phyloP scores from a whole-genome alignment of 306 rosid species.

The Trifolium dubium region DNA sequence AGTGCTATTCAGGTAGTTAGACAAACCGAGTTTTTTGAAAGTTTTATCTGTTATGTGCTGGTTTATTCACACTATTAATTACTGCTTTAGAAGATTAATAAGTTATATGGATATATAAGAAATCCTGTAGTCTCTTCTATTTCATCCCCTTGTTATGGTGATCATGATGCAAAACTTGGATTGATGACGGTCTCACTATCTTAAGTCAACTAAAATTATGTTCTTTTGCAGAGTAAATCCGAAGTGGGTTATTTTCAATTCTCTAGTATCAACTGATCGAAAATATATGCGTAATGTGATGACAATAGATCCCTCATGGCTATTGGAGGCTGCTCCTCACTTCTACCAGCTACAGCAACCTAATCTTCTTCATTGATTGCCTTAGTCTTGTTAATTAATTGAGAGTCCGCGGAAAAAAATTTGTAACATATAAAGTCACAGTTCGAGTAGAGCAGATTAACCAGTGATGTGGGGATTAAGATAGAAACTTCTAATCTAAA shows the following conservation, averaged over 20 bases:
- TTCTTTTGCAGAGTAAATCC: constrained; percentile 83
- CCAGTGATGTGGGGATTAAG: constrained; percentile 22
- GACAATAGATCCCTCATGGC: constrained; percentile 79
- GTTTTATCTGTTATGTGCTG: constrained; percentile 10
- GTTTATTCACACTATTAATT: constrained; percentile 13
- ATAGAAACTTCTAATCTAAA: background rate
- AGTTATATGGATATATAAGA: constrained; percentile 7
- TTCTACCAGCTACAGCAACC: constrained; percentile 72
- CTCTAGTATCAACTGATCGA: constrained; percentile 83
- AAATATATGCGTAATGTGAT: constrained; percentile 92
- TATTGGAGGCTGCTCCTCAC: constrained; percentile 86
- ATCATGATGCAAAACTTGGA: background rate
- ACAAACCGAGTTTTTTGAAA: constrained; percentile 22
- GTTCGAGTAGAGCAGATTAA: constrained; percentile 29
- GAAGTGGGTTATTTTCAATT: constrained; percentile 81
- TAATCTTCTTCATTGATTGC: constrained; percentile 50
- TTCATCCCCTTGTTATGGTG: background rate
- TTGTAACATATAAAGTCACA: constrained; percentile 18
- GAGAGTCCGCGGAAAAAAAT: background rate
- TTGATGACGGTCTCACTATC: background rate
- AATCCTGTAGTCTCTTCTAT: constrained; percentile 9
- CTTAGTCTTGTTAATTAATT: background rate
- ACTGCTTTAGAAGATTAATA: constrained; percentile 11
- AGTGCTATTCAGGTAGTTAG: constrained; percentile 82
- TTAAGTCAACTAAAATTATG: constrained; percentile 2